Evolutionary conservation across 768 basidiomycete species (phyloP), one percentile per base, ranked within the genome.

Genomic region (Termitomyces sp.): DNA sequence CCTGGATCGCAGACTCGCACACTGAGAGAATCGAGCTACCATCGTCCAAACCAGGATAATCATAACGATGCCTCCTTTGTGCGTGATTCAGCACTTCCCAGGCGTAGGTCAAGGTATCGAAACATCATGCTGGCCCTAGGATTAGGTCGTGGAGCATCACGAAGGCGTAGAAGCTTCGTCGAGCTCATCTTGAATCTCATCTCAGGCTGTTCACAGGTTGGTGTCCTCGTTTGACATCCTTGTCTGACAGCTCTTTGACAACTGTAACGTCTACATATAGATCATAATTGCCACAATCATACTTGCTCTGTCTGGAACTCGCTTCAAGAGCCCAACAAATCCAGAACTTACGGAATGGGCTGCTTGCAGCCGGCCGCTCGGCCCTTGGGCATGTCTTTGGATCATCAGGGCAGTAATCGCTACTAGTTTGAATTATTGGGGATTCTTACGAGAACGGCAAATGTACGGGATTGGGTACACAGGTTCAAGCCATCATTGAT

Each of bases 371-470:
- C 77, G 82, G 18, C 87, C 88, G 8, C 68, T 90, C 26, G 88
- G 88, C 6, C 71, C 75, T 2, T 90, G 87, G 88, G 80, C 85
- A 53, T 75, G 77, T 36, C 71, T 90, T 5, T 90, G 88, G 88
- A 67, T 85, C 26, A 72, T 77, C 20, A 75, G 85, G 53, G 80
- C 80, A 1, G 66, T 74, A 12, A 63, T 87, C 36, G 80, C 82
- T 9, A 72, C 76, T 38, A 63, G 65, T 28, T 64, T 88, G 53
- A 74, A 81, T 1, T 77, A 78, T 59, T 88, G 87, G 87, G 79
- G 80, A 43, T 89, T 77, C 64, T 57, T 66, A 62, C 66, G 79
- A 64, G 69, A 75, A 63, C 67, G 66, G 22, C 53, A 60, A 46
- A 65, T 57, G 70, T 73, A 62, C 61, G 71, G 38, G 5, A 5